phyloP scores from a whole-genome alignment of 2,329 filamentous ascomycete species.

The Penicillium psychrosexuale region DNA sequence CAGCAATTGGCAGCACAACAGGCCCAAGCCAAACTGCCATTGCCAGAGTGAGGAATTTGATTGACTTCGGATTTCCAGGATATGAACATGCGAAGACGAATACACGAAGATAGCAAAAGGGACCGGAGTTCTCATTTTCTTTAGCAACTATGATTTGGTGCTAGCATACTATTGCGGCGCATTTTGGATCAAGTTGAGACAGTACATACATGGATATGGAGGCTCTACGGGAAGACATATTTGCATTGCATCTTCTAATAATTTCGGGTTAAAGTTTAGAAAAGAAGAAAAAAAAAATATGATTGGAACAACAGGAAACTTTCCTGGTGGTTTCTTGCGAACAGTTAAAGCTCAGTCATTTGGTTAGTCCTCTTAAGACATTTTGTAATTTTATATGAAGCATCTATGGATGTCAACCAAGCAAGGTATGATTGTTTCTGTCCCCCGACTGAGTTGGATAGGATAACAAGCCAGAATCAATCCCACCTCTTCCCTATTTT shows the following conservation, averaged over 20 bases:
- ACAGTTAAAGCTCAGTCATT: background rate
- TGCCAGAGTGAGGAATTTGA: background rate
- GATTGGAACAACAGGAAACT: background rate
- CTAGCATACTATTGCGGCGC: background rate
- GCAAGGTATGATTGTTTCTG: background rate
- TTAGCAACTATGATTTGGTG: background rate
- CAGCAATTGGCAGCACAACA: conserved; percentile 46
- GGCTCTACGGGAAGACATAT: background rate
- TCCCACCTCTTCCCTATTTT: too few relatives aligned
- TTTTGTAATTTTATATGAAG: too few relatives aligned
- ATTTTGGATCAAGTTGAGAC: background rate
- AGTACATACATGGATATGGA: conserved; percentile 1
- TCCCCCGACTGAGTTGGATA: too few relatives aligned
- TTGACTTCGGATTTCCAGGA: background rate
- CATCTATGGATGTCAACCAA: background rate
- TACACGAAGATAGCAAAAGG: conserved; percentile 10
- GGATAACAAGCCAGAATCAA: too few relatives aligned
- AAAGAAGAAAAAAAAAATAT: background rate
- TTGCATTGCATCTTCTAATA: background rate
- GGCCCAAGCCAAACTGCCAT: conserved; percentile 22
- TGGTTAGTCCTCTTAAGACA: background rate
- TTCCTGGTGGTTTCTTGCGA: background rate
- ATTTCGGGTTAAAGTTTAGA: background rate
- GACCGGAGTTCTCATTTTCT: conserved; percentile 9
- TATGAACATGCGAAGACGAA: conserved; percentile 9